Evolutionary conservation across 371 early-diverging fungal species (phyloP).

Genomic region (Syncephalastrum racemosum): DNA sequence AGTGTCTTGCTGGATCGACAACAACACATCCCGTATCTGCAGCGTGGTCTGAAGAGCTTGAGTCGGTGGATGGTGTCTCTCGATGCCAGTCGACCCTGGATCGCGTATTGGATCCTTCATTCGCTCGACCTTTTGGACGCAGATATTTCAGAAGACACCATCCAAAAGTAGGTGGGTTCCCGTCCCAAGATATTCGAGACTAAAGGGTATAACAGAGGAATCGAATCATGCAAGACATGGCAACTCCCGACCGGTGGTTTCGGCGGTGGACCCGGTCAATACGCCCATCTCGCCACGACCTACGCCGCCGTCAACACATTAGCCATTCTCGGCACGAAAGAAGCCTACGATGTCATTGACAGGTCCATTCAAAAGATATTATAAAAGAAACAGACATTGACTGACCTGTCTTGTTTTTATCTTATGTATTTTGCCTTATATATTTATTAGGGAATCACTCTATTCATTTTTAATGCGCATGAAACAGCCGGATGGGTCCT

Average conservation of each 20-base stretch:
- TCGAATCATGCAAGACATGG: conserved; percentile 65
- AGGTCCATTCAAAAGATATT: conserved; percentile 38
- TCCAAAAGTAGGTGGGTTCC: conserved; percentile 38
- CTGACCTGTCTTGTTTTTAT: no score
- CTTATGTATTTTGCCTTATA: no score
- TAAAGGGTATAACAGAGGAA: conserved; percentile 31
- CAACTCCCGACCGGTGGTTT: conserved; percentile 85
- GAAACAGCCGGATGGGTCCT: conserved; percentile 91
- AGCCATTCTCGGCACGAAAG: conserved; percentile 69
- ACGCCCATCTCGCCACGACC: conserved; percentile 83
- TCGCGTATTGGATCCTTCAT: conserved; percentile 89
- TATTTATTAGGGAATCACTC: conserved; percentile 49
- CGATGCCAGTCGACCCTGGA: conserved; percentile 92
- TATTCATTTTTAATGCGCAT: conserved; percentile 75
- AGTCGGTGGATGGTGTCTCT: conserved; percentile 66
- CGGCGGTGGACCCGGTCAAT: conserved; percentile 80
- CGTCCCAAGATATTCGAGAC: background rate
- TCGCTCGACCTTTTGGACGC: conserved; percentile 74
- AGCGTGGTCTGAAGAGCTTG: conserved; percentile 50
- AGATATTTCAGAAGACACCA: conserved; percentile 34
- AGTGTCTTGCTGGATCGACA: conserved; percentile 51
- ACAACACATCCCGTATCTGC: conserved; percentile 62
- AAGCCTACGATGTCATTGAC: conserved; percentile 73
- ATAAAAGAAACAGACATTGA: background rate
- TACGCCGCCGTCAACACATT: conserved; percentile 84